A percentile compares a stretch with the other conserved stretches of the same genome.
Conservation (phyloP, 768 basidiomycete species). For the Russula compacta region DNA sequence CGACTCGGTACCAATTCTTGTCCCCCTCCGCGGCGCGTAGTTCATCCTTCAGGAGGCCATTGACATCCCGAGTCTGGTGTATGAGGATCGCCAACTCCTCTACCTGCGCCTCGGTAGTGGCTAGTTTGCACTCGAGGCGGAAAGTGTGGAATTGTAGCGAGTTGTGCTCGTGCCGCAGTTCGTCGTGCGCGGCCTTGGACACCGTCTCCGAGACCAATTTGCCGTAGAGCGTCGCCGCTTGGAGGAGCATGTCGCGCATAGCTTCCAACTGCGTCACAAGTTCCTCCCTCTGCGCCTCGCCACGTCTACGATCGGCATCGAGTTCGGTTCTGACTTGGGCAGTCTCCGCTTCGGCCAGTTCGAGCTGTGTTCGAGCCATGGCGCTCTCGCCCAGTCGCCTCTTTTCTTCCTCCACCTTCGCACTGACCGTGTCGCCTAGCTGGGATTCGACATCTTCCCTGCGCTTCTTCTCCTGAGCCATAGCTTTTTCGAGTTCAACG, state of each 20-base stretch:
- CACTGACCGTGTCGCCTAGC: conserved; percentile 33
- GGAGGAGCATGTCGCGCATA: conserved; percentile 36
- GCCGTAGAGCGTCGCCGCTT: conserved; percentile 41
- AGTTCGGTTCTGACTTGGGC: conserved; percentile 29
- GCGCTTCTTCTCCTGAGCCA: conserved; percentile 42
- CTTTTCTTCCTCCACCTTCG: conserved; percentile 35
- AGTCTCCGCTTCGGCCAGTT: conserved; percentile 31
- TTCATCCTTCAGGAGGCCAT: conserved; percentile 30
- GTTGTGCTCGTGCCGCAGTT: conserved; percentile 25
- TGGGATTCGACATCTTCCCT: conserved; percentile 39
- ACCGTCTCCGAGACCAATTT: conserved; percentile 26
- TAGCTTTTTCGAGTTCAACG: conserved; percentile 45
- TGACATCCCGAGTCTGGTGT: conserved; percentile 48
- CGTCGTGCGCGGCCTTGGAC: conserved; percentile 19
- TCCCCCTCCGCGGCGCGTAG: conserved; percentile 23
- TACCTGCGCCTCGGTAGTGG: conserved; percentile 60
- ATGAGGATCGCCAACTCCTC: conserved; percentile 53
- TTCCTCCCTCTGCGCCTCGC: conserved; percentile 34
- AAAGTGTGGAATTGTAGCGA: conserved; percentile 36
- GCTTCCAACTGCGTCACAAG: conserved; percentile 45
- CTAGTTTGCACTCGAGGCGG: conserved; percentile 59
- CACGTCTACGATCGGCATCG: conserved; percentile 26
- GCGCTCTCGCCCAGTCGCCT: conserved; percentile 28
- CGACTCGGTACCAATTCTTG: conserved; percentile 6
- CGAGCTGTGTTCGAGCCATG: conserved; percentile 32